Percentiles rank a stretch among this genome's conserved stretches.
Conservation (phyloP, 1,284 basidiomycete genomes). For the Fomitopsis schrenkii region DNA sequence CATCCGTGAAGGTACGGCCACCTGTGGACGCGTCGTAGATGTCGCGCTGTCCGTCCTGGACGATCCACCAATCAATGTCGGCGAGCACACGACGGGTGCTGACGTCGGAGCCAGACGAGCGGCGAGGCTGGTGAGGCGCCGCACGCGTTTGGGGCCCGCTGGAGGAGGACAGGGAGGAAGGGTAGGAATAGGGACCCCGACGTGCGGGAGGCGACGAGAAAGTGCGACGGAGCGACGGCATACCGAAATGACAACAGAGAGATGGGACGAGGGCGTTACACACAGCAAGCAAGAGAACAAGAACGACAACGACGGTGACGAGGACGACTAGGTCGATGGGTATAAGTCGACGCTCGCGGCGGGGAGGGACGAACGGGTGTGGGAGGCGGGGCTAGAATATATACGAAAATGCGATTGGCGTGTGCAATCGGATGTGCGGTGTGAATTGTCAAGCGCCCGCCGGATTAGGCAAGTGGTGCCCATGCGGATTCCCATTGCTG, state of each 20-base stretch:
- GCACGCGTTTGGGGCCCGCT: constrained; percentile 26
- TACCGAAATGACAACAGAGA: constrained; percentile 23
- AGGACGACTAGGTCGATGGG: constrained; percentile 11
- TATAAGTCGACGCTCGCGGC: constrained; percentile 22
- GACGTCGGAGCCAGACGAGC: constrained; percentile 63
- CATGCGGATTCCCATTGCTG: constrained; percentile 10
- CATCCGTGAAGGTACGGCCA: constrained; percentile 9
- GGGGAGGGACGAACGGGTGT: constrained; percentile 14
- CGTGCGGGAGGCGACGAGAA: constrained; percentile 61
- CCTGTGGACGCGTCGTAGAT: constrained; percentile 11
- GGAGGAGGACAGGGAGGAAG: constrained; percentile 32
- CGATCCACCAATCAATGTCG: constrained; percentile 82
- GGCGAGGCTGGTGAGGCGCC: constrained; percentile 44
- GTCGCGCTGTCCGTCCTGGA: constrained; percentile 59
- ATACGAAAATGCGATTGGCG: constrained; percentile 23
- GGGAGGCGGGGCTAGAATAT: constrained; percentile 7
- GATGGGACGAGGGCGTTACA: constrained; percentile 8
- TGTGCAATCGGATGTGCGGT: constrained; percentile 28
- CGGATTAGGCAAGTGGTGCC: constrained; percentile 4
- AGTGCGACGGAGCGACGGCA: constrained; percentile 77
- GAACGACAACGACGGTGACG: constrained; percentile 9
- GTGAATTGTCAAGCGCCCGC: constrained; percentile 15
- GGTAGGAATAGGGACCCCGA: constrained; percentile 50
- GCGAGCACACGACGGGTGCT: constrained; percentile 65
- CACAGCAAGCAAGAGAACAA: constrained; percentile 3